Conservation (phyloP, 306 rosid species). For the Neltuma alba region DNA sequence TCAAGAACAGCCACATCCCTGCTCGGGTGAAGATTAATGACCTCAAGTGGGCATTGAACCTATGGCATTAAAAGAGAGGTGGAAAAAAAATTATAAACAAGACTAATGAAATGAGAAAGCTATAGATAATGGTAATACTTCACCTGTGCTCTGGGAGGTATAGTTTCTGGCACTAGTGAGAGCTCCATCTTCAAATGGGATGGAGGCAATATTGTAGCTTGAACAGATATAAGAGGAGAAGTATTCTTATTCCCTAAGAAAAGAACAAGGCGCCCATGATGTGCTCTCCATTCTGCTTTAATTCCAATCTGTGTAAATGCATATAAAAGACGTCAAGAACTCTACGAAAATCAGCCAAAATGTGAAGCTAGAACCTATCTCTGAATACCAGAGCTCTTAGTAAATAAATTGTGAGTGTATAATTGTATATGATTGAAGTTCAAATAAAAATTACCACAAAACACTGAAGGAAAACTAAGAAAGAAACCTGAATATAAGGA, state of each 20-base stretch:
- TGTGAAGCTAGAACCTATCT: slow-evolving; percentile 22
- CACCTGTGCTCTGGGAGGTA: slow-evolving; percentile 99
- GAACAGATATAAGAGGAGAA: slow-evolving; percentile 84
- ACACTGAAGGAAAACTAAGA: background rate
- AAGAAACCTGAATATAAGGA: slow-evolving; percentile 94
- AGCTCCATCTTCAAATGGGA: slow-evolving; percentile 87
- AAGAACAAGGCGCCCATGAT: slow-evolving; percentile 90
- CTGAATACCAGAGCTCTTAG: slow-evolving; percentile 19
- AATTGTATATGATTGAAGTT: background rate
- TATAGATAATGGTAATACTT: slow-evolving; percentile 26
- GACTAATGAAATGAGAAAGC: slow-evolving; percentile 22
- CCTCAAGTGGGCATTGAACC: slow-evolving; percentile 99
- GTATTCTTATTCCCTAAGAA: slow-evolving; percentile 98
- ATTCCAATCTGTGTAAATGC: slow-evolving; percentile 69
- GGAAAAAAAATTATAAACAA: slow-evolving; percentile 11
- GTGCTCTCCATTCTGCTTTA: slow-evolving; percentile 96
- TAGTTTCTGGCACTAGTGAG: slow-evolving; percentile 94
- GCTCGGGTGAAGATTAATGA: slow-evolving; percentile 87
- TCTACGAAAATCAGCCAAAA: background rate
- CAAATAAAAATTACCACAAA: slow-evolving; percentile 8
- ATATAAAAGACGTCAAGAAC: slow-evolving; percentile 19
- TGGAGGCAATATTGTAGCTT: slow-evolving; percentile 91
- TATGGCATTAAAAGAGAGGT: slow-evolving; percentile 42
- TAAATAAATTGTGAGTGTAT: slow-evolving; percentile 5
- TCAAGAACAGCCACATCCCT: slow-evolving; percentile 97